phyloP scores from a whole-genome alignment of 2,329 filamentous ascomycete species.

The Cladophialophora exuberans region DNA sequence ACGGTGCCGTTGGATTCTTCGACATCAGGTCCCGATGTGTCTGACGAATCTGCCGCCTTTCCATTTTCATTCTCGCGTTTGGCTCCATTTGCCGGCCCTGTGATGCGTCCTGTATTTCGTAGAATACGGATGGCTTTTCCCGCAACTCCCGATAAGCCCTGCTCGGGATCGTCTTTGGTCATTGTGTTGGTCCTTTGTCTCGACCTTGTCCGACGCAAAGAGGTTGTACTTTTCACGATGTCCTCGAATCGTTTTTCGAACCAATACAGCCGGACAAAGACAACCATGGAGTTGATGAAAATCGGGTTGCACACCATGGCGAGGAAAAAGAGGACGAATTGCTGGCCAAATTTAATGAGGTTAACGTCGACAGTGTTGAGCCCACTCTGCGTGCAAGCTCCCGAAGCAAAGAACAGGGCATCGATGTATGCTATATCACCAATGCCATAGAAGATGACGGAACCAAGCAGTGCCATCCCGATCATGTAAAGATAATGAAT shows the following conservation, averaged over 20 bases:
- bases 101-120: conserved; percentile 28
- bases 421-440: conserved; percentile 77
- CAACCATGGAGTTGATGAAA: conserved; percentile 80
- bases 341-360: conserved; percentile 69
- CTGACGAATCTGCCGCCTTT: conserved; percentile 31
- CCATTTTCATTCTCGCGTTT: conserved; percentile 24
- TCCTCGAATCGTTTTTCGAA: conserved; percentile 95
- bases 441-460: conserved; percentile 72
- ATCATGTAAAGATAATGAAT: conserved; percentile 75
- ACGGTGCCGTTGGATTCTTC: not conserved
- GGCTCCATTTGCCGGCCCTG: conserved; percentile 7
- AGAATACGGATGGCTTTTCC: conserved; percentile 38
- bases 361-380: conserved; percentile 78
- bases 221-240: conserved; percentile 73
- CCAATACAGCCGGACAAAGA: conserved; percentile 94
- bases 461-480: conserved; percentile 70
- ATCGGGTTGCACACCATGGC: conserved; percentile 80
- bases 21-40: conserved; percentile 10
- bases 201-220: conserved; percentile 66
- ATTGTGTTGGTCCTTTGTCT: conserved; percentile 49
- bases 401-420: conserved; percentile 83
- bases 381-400: conserved; percentile 87
- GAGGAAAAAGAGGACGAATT: conserved; percentile 72
- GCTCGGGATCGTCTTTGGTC: conserved; percentile 44
- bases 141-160: conserved; percentile 29